A percentile compares a stretch with the other conserved stretches of the same genome.
phyloP scores from a whole-genome alignment of 495 filamentous ascomycete species.

The Tuber magnatum region DNA sequence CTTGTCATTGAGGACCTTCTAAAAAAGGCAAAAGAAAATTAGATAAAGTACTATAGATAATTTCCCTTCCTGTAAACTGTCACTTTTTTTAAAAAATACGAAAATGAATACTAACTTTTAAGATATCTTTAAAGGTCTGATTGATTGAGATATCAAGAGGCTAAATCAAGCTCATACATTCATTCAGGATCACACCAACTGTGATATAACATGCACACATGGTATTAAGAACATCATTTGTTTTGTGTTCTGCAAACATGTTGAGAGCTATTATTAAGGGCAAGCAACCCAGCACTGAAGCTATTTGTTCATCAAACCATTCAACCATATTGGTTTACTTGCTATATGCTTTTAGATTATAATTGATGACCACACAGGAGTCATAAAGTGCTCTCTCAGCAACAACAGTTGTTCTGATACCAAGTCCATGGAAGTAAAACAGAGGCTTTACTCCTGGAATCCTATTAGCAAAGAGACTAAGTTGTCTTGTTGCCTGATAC shows the following conservation, averaged over 20 bases:
- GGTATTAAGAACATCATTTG: conserved; percentile 1
- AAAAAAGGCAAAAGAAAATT: too few relatives aligned
- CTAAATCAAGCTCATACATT: background rate
- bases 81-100: too few relatives aligned
- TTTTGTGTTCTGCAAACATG: too few relatives aligned
- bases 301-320: conserved; percentile 6
- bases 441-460: conserved; percentile 4
- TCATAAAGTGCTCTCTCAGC: conserved; percentile 1
- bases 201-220: conserved; percentile 5
- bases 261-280: conserved; percentile 1
- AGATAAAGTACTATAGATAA: too few relatives aligned
- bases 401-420: background rate
- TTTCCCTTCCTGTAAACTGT: too few relatives aligned
- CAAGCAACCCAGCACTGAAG: background rate
- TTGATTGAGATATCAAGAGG: conserved; percentile 12
- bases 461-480: conserved; percentile 7
- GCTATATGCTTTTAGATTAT: conserved; percentile 8
- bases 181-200: background rate
- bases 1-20: too few relatives aligned
- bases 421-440: conserved; percentile 10
- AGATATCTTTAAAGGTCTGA: conserved; percentile 4
- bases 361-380: conserved; percentile 8
- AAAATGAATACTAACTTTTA: too few relatives aligned
- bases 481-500: conserved; percentile 12
- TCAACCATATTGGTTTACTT: background rate